A percentile compares a stretch with the other conserved stretches of the same genome.
phyloP scores from a whole-genome alignment of 2,329 filamentous ascomycete genomes.

The Hymenoscyphus infarciens region DNA sequence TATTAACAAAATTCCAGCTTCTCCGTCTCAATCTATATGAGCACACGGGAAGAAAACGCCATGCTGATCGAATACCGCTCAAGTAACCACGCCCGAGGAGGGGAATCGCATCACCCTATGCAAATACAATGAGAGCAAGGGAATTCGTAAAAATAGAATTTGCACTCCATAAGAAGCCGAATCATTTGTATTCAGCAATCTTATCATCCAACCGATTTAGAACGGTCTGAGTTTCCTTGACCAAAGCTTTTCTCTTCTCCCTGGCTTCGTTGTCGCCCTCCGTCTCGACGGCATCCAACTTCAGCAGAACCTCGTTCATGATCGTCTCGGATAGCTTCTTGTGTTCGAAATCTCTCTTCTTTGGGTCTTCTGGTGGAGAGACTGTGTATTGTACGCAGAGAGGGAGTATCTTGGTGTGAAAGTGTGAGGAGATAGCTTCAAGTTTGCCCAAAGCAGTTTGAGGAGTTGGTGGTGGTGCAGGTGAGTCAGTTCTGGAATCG shows the following conservation, averaged over 20 bases:
- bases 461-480: slow-evolving; percentile 34
- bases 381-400: slow-evolving; percentile 59
- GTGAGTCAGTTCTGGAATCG: slow-evolving; percentile 29
- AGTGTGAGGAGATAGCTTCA: slow-evolving; percentile 60
- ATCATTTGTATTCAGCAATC: slow-evolving; percentile 13
- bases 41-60: slow-evolving; percentile 15
- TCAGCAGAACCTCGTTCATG: slow-evolving; percentile 71
- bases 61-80: slow-evolving; percentile 10
- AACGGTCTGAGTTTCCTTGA: slow-evolving; percentile 66
- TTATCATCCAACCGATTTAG: slow-evolving; percentile 59
- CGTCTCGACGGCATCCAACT: slow-evolving; percentile 72
- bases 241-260: slow-evolving; percentile 64
- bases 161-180: background rate
- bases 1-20: background rate
- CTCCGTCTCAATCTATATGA: slow-evolving; percentile 11
- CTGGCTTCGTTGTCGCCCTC: slow-evolving; percentile 65
- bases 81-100: background rate
- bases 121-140: slow-evolving; percentile 21
- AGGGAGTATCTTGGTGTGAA: slow-evolving; percentile 62
- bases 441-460: slow-evolving; percentile 58
- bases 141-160: slow-evolving; percentile 20
- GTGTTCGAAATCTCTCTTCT: slow-evolving; percentile 71
- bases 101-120: slow-evolving; percentile 17
- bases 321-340: slow-evolving; percentile 72
- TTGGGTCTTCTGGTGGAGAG: slow-evolving; percentile 60